A percentile compares a stretch with the other conserved stretches of the same genome.
phyloP scores from a whole-genome alignment of 805 yeast genomes.

The Yamadazyma olivae region DNA sequence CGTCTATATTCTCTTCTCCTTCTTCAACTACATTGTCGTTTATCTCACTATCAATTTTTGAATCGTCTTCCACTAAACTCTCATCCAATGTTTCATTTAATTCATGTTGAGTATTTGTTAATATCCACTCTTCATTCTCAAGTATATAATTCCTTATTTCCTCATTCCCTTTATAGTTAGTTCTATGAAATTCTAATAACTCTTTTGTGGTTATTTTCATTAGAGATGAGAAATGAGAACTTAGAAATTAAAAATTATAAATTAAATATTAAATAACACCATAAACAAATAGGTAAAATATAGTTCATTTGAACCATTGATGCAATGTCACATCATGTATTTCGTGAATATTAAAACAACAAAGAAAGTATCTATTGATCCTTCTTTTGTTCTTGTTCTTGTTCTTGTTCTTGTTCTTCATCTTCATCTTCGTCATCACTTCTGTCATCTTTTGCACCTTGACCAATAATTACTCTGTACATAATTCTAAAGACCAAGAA shows the following conservation, averaged over 20 bases:
- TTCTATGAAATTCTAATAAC: constrained; percentile 15
- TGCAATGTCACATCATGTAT: too few species aligned
- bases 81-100: too few species aligned
- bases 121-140: constrained; percentile 7
- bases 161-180: constrained; percentile 6
- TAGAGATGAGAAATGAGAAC: too few species aligned
- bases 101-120: too few species aligned
- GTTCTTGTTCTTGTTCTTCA: constrained; percentile 14
- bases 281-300: too few species aligned
- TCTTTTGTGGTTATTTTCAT: constrained; percentile 13
- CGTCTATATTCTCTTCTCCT: not conserved
- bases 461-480: constrained; percentile 53
- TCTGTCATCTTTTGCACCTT: constrained; percentile 76
- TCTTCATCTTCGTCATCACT: constrained; percentile 77
- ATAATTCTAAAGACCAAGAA: constrained; percentile 75
- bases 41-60: not conserved
- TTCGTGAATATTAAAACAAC: too few species aligned
- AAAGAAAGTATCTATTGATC: too few species aligned
- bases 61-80: too few species aligned
- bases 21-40: not conserved
- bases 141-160: constrained; percentile 1
- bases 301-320: too few species aligned
- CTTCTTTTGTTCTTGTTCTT: constrained; percentile 10
- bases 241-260: too few species aligned
- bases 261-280: too few species aligned